Base-by-base conservation (phyloP, 352 stramenopile genomes). In the Globisporangium echinulatum region DNA sequence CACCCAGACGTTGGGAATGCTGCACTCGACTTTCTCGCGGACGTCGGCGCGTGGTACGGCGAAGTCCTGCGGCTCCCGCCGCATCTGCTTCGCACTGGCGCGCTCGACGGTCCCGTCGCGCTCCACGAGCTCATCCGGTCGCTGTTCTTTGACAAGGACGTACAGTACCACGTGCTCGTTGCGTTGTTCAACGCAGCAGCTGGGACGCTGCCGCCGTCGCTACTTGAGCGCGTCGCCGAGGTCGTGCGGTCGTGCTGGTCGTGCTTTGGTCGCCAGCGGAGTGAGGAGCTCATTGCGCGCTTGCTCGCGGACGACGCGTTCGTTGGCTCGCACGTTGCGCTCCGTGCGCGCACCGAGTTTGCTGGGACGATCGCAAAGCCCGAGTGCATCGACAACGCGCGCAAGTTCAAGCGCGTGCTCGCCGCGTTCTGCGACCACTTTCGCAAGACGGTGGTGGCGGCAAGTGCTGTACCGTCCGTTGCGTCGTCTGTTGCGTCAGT, bases 381-480 rank as follows among this genome's bases (percentile, higher is more conserved):
- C 38, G 72, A 82, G 17, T 89, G 80, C 49, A 69, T 84, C 15
- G 79, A 90, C 59, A 89, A 92, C 56, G 69, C 80, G 56, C 80
- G 80, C 67, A 92, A 92, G 59, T 92, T 92, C 53, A 87, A 84
- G 47, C 82, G 82, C 40, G 80, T 89, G 33, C 64, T 92, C 13
- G 79, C 71, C 39, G 69, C 80, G 42, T 92, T 92, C 58, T 92
- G 82, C 61, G 79, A 87, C 50, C 82, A 92, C 58, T 90, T 90
- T 57, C 80, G 80, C 52, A 82, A 84, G 66, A 80, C 68, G 13
- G 56, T 88, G 13, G 6, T n/a, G 39, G 72, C 44, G 11, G 53
- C 39, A 33, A 33, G 25, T 33, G 25, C 25, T 33, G 25, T 33
- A 33, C 25, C 25, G 25, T 33, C 25, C 25, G 25, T 3, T 33